Evolutionary conservation across 2,329 filamentous ascomycete genomes (phyloP).

Genomic region (Calonectria pseudoreteaudii): DNA sequence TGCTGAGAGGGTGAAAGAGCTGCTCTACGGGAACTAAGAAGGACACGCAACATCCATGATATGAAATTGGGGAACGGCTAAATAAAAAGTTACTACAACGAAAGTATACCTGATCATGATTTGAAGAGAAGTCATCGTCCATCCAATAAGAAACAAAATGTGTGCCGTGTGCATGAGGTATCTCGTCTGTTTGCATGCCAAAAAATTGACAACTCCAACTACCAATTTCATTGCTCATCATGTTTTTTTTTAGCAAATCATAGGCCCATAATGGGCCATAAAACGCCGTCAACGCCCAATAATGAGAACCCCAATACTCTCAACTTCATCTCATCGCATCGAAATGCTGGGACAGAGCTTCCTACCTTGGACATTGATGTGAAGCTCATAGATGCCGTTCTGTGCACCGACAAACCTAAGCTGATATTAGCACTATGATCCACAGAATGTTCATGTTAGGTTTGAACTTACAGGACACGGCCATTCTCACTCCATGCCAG

Average conservation of each 20-base stretch:
- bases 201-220: slow-evolving; percentile 28
- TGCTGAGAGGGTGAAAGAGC: slow-evolving; percentile 75
- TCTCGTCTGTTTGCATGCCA: slow-evolving; percentile 35
- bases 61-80: neutral
- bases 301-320: neutral
- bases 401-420: slow-evolving; percentile 72
- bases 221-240: slow-evolving; percentile 35
- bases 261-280: neutral
- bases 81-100: slow-evolving; percentile 25
- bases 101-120: slow-evolving; percentile 15
- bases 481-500: slow-evolving; percentile 73
- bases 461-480: slow-evolving; percentile 64
- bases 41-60: neutral
- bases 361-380: slow-evolving; percentile 71
- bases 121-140: slow-evolving; percentile 30
- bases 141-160: slow-evolving; percentile 7
- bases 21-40: slow-evolving; percentile 56
- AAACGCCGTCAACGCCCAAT: slow-evolving; percentile 24
- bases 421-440: slow-evolving; percentile 32
- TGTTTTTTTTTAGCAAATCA: slow-evolving; percentile 40
- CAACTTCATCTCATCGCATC: slow-evolving; percentile 56
- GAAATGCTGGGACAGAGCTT: slow-evolving; percentile 69
- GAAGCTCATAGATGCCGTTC: slow-evolving; percentile 81
- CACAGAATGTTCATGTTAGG: no score
- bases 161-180: slow-evolving; percentile 26